Conservation (phyloP, 176 grass and related monocot species). For the Hordeum marinum region DNA sequence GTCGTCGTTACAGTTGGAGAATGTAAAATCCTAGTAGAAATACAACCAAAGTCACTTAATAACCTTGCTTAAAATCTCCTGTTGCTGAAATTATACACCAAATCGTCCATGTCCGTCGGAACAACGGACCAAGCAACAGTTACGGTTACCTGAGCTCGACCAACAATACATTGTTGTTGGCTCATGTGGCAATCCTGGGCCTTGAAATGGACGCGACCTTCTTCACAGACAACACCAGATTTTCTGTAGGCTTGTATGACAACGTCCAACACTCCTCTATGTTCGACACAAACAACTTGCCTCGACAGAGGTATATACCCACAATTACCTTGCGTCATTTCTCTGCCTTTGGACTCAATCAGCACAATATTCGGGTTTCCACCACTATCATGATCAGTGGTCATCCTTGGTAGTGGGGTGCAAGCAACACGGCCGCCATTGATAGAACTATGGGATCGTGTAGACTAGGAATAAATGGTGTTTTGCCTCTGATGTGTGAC, state of each 20-base stretch:
- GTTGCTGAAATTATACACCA: background rate
- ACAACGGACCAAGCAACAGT: background rate
- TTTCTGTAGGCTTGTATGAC: background rate
- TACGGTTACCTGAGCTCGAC: background rate
- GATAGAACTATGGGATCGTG: no score
- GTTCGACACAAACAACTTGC: background rate
- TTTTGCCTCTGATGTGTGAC: no score
- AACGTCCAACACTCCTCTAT: background rate
- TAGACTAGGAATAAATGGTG: no score
- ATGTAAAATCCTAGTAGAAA: no score
- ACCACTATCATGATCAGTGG: background rate
- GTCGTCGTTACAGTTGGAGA: background rate
- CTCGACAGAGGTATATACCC: background rate
- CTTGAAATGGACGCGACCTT: background rate
- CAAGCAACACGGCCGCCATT: background rate
- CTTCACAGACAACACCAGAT: background rate
- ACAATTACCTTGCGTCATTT: background rate
- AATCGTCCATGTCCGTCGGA: background rate
- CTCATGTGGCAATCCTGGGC: background rate
- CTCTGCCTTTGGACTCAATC: background rate
- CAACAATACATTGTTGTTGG: background rate
- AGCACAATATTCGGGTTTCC: background rate
- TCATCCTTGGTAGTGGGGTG: background rate
- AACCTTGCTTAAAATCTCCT: background rate
- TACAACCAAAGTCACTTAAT: background rate